Base-by-base conservation (phyloP, 163 green algal genomes). In the Scenedesmus sp. region DNA sequence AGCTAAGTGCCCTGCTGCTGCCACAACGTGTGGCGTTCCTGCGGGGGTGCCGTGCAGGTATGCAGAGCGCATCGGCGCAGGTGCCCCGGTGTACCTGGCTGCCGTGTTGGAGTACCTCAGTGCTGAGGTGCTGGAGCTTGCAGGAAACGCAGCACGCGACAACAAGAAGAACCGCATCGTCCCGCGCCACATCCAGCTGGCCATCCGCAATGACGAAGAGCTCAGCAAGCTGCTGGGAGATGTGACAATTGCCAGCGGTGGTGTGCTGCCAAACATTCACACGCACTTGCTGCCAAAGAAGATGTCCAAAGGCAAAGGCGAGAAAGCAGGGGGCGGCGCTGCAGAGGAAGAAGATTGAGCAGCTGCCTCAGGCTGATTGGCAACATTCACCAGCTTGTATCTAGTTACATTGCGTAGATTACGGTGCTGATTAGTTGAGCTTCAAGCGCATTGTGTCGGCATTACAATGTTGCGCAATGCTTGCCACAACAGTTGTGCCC, bases 121-220 rank as follows among this genome's bases (percentile, higher is more conserved):
- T 56, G 96, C 96, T 59, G 96, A 98, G 95, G 95, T 98, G 42
- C 95, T 98, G 89, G 97, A 98, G 95, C 94, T 98, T 92, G 94
- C 96, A 40, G 97, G 97, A 89, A 98, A 98, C 89, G 96, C 97
- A 30, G 95, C 96, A 35, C 95, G 97, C 51, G 88, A 92, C 88
- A 92, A 92, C 96, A 98, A 98, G 95, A 98, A 98, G 96, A 96
- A 94, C 26, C 94, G 96, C 85, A 98, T 98, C 90, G 68, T 98
- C 35, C 97, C 97, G 26, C 89, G 97, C 76, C 97, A 99, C 95
- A 98, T 99, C 92, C 97, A 99, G 96, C 94, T 99, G 79, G 97
- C 97, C 33, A 96, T 99, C 88, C 95, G 97, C 94, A 99, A 99
- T 93, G 97, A 99, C 92, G 97, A 99, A 95, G 97, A 99, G 96